Evolutionary conservation across 2,329 filamentous ascomycete species (phyloP), one percentile per base, ranked within the genome.

Genomic region (Phoma sp.): DNA sequence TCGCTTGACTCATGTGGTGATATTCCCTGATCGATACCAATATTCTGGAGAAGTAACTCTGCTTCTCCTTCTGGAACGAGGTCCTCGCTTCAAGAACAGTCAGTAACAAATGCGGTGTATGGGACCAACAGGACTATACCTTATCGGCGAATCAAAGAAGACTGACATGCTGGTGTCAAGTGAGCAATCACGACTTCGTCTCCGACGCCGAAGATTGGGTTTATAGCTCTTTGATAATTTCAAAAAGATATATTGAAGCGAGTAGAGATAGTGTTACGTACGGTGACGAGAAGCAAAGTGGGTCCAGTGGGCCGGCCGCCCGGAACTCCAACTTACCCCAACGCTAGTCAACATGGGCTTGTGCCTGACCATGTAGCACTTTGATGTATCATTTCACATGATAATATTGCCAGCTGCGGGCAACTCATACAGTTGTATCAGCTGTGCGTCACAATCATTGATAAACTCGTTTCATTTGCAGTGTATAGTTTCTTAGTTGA

Each of bases 1-100:
- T 83, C 79, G 18, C 66, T 66, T 40, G 67, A 75, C 47, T 83
- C 78, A 37, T 42, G 23, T 22, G 55, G 18, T 30, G 55, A 39
- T 79, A 79, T 27, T 22, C 64, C 64, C 9, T 63, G 48, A 35
- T 54, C 60, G 38, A 70, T 56, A 4, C 67, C 65, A 47, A 70
- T 65, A 14, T 52, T 61, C 10, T 52, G 48, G 13, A 70, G 43
- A 9, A 65, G 56, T 23, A 58, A 25, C 42, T 70, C 66, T 32
- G 57, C 65, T 18, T 69, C 65, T 7, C 64, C 65, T 50, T 61
- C 61, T 11, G 62, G 42, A 23, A 69, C 58, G 18, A 61, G 58
- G 36, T 65, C 54, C n/a, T 68, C 60, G 33, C 67, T 70, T 52
- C 11, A 30, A 2, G 14, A 2, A 13, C 5, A 10, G 39, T 60